Base-by-base conservation (phyloP, 768 basidiomycete genomes). In the Pholiota microspora region DNA sequence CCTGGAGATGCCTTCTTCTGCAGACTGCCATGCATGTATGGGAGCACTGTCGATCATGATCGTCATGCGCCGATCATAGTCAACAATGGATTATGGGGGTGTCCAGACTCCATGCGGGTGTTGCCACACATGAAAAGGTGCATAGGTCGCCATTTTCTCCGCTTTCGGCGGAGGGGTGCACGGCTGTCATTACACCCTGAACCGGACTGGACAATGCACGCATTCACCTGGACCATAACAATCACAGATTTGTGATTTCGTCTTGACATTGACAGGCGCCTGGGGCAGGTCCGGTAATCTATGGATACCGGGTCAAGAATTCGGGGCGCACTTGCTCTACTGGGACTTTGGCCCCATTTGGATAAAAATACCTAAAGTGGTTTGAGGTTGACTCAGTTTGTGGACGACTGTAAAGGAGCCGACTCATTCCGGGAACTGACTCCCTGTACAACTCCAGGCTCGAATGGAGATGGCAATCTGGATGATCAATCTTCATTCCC, bases 21-120 rank as follows among this genome's bases (percentile, higher is more conserved):
- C 35, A 36, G 6, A 31, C 31, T 6, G 31, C 31, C n/a, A n/a
- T n/a, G n/a, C n/a, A n/a, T n/a, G n/a, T n/a, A 12, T 36, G 35
- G 23, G 8, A 16, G 21, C 3, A 49, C 15, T 7, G 16, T 24
- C 54, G 54, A 55, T 55, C 54, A 31, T 49, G 47, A 55, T 55
- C 54, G 36, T 18, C n/a, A 29, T 49, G 23, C 56, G 18, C 38
- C 58, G 58, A 59, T 56, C 54, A 34, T 53, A 47, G 29, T 54
- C 3, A 48, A 15, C 31, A 31, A 21, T 24, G 54, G 24, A 49
- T 31, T 34, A 27, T 15, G 12, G 24, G 21, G 36, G 34, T 7
- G 27, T 10, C 12, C 34, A 35, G 34, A 13, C n/a, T n/a, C n/a
- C n/a, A n/a, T n/a, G n/a, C n/a, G n/a, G n/a, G n/a, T n/a, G n/a